These are phyloP conservation scores for Pogostemon cablin DNA, from an alignment of 257 asterid genomes.

Conservation along the genomic window DNA sequence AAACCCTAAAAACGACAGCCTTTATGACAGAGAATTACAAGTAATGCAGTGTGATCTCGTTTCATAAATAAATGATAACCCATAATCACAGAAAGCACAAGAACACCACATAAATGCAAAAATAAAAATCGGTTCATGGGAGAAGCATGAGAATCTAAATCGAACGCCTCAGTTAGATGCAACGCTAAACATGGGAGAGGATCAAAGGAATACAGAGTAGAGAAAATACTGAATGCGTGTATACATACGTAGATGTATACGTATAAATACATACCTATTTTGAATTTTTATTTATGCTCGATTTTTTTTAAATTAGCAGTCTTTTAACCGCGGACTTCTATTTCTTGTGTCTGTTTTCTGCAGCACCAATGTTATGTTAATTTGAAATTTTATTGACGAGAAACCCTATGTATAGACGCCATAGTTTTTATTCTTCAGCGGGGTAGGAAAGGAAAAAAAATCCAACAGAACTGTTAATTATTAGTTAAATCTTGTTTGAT, in stretches of 20 bases:
- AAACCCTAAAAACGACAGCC: slow-evolving; percentile 34
- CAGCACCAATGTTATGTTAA: not conserved
- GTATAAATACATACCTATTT: not conserved
- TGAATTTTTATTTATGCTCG: not conserved
- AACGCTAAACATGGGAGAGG: slow-evolving; percentile 11
- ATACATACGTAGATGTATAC: slow-evolving; percentile 1
- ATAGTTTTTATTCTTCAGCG: not conserved
- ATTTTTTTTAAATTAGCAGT: not conserved
- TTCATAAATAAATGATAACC: not conserved
- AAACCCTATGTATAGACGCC: not conserved
- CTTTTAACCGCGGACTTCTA: not conserved
- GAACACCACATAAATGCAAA: not conserved
- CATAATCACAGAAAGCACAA: not conserved
- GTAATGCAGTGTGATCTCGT: not conserved
- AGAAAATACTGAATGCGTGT: slow-evolving; percentile 16
- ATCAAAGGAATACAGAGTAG: not conserved
- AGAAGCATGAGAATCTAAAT: slow-evolving; percentile 1
- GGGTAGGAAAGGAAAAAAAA: not conserved
- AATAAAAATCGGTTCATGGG: not conserved
- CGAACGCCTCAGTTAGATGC: not conserved
- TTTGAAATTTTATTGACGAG: not conserved
- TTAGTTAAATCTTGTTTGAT: no score
- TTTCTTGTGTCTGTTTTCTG: not conserved
- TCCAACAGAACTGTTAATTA: no score
- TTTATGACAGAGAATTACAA: slow-evolving; percentile 1